A percentile compares a stretch with the other conserved stretches of the same genome.
phyloP scores from a whole-genome alignment of 225 moss, liverwort and hornwort genomes.

The Straminergon stramineum region DNA sequence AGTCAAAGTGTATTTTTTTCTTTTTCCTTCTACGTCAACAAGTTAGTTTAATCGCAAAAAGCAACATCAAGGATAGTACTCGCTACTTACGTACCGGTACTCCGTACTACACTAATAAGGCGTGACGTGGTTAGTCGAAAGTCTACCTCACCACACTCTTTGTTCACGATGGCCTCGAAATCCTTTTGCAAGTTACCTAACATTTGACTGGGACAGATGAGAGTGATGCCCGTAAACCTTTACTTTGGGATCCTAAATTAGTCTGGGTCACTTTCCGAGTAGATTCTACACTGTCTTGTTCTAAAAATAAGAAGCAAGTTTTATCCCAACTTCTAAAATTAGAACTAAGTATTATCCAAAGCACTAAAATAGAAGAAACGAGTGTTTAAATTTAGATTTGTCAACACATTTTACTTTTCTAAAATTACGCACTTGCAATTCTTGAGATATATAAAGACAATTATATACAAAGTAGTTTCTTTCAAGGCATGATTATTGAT shows the following conservation, averaged over 20 bases:
- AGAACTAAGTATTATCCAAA: not conserved
- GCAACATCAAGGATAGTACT: not conserved
- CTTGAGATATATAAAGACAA: not conserved
- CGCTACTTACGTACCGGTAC: not conserved
- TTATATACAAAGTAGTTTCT: not conserved
- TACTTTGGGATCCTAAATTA: not conserved
- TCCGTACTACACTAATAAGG: too few relatives aligned
- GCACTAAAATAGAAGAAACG: not conserved
- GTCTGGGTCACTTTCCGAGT: fast-evolving
- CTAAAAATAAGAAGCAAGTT: not conserved
- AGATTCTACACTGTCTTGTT: not conserved
- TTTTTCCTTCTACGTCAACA: not conserved
- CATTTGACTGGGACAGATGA: not conserved
- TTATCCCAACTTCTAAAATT: not conserved
- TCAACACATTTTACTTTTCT: not conserved
- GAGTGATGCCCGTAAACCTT: not conserved
- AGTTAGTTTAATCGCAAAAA: not conserved
- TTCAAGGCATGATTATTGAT: not conserved
- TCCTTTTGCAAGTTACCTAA: not conserved
- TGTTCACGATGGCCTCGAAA: fast-evolving
- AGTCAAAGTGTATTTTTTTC: not conserved
- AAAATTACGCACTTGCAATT: not conserved
- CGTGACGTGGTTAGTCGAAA: fast-evolving
- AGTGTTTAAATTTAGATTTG: not conserved
- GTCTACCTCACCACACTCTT: not conserved